Conservation (phyloP, 345 rosid genomes). For the Punica granatum region DNA sequence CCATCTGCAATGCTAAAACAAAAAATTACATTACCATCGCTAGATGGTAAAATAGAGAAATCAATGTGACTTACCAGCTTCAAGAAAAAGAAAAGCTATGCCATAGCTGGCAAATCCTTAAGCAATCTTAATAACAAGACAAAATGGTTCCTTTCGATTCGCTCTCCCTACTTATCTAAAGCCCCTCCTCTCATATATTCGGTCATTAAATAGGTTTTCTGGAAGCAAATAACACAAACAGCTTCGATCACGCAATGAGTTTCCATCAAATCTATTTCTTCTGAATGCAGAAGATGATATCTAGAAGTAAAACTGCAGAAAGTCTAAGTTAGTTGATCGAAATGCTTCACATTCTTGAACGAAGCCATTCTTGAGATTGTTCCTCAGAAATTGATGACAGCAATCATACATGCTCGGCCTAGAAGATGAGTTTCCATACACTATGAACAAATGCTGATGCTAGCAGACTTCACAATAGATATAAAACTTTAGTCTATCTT, state of each 20-base stretch:
- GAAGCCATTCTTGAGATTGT: neutral
- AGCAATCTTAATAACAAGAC: neutral
- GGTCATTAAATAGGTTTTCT: too few relatives aligned
- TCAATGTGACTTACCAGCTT: neutral
- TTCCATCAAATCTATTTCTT: too few relatives aligned
- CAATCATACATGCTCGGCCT: neutral
- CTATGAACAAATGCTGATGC: neutral
- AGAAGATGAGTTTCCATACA: neutral
- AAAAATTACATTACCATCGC: neutral
- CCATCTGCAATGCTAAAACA: conserved; percentile 55
- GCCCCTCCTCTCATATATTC: too few relatives aligned
- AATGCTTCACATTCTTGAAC: neutral
- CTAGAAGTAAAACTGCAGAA: neutral
- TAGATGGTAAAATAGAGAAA: neutral
- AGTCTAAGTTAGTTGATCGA: neutral
- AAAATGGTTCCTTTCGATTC: neutral
- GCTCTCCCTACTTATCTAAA: too few relatives aligned
- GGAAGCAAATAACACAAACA: too few relatives aligned
- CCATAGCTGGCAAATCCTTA: neutral
- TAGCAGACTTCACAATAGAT: neutral
- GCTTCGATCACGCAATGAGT: too few relatives aligned
- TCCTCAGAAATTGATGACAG: neutral
- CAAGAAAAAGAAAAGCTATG: neutral
- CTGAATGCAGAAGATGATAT: too few relatives aligned
- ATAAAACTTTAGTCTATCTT: neutral